A percentile compares a stretch with the other conserved stretches of the same genome.
Evolutionary conservation across 192 early-diverging fungal species (phyloP).

Genomic region (Entomortierella parvispora): DNA sequence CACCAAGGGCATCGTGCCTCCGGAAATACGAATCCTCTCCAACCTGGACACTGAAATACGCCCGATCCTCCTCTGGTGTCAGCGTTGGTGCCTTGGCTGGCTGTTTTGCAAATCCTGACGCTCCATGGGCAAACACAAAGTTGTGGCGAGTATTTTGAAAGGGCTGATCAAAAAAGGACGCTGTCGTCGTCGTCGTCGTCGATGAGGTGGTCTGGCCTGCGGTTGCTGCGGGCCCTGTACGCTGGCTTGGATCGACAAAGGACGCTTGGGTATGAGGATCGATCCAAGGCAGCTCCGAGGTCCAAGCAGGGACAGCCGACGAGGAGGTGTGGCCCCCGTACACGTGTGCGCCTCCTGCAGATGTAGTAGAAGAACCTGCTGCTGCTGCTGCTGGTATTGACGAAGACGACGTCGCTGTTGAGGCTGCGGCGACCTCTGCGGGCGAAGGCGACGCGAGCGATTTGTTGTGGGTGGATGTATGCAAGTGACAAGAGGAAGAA

Average conservation of each 20-base stretch:
- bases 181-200: background rate
- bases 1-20: conserved; percentile 87
- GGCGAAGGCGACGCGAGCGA: conserved; percentile 3
- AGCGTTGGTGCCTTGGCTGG: conserved; percentile 39
- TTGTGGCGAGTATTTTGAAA: conserved; percentile 52
- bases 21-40: conserved; percentile 97
- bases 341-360: conserved; percentile 18
- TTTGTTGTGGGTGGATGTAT: conserved; percentile 18
- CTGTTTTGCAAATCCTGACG: conserved; percentile 62
- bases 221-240: conserved; percentile 8
- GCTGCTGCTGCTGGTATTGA: background rate
- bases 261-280: conserved; percentile 24
- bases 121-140: conserved; percentile 58
- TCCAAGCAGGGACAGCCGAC: conserved; percentile 15
- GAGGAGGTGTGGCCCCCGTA: conserved; percentile 15
- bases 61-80: conserved; percentile 54
- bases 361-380: background rate
- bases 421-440: conserved; percentile 6
- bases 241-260: conserved; percentile 21
- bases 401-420: background rate
- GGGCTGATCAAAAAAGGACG: conserved; percentile 42
- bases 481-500: conserved; percentile 11
- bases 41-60: conserved; percentile 73
- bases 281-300: conserved; percentile 47
- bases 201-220: background rate